Evolutionary conservation across 495 filamentous ascomycete genomes (phyloP).

Genomic region (Lophiostoma macrostomum): DNA sequence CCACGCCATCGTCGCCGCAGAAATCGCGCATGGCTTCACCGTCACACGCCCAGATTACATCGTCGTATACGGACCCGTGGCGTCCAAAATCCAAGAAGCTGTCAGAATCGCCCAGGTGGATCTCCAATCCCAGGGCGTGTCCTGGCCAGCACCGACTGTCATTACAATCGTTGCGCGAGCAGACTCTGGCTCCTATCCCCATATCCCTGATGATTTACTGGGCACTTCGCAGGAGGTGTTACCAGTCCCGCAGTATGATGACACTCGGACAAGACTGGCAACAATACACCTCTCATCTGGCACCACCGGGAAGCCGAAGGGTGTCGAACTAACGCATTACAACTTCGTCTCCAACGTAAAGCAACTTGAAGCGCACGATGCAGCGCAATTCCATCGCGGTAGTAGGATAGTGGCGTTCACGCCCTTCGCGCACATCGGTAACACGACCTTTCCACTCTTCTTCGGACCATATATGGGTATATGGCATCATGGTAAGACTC

Average conservation of each 20-base stretch:
- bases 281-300: constrained; percentile 19
- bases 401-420: constrained; percentile 41
- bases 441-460: constrained; percentile 41
- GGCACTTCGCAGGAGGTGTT: constrained; percentile 20
- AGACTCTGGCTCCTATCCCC: not conserved
- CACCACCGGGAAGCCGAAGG: constrained; percentile 29
- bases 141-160: constrained; percentile 2
- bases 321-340: constrained; percentile 25
- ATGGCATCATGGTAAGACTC: constrained; percentile 13
- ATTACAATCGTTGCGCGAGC: constrained; percentile 17
- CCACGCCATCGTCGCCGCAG: constrained; percentile 21
- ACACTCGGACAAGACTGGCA: constrained; percentile 26
- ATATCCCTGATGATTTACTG: constrained; percentile 20
- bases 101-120: constrained; percentile 1
- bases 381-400: constrained; percentile 31
- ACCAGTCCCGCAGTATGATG: constrained; percentile 40
- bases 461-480: constrained; percentile 22
- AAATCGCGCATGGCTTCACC: constrained; percentile 21
- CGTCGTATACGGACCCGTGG: constrained; percentile 34
- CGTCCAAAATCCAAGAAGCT: constrained; percentile 12
- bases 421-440: constrained; percentile 43
- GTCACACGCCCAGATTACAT: constrained; percentile 31
- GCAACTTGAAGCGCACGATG: constrained; percentile 40
- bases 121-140: not conserved
- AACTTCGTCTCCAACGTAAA: constrained; percentile 29